Evolutionary conservation across 2,329 filamentous ascomycete genomes (phyloP).

Genomic region (Parastagonospora nodorum): DNA sequence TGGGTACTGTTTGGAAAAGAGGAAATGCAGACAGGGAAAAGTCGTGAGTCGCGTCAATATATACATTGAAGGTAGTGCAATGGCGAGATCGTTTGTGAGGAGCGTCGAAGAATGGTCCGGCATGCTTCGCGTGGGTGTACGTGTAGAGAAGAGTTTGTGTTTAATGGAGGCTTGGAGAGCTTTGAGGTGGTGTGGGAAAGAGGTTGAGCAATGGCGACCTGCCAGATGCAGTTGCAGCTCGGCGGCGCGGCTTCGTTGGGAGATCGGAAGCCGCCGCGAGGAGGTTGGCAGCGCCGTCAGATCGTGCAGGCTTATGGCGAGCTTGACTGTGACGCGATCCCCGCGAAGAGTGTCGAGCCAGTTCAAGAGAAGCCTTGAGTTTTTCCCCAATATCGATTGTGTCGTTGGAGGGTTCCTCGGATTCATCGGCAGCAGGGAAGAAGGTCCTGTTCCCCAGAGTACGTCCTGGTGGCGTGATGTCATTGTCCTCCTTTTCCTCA

Average conservation of each 20-base stretch:
- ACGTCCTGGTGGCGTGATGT: constrained; percentile 36
- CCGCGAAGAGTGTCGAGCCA: constrained; percentile 32
- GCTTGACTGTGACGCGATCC: constrained; percentile 15
- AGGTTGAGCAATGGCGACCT: constrained; percentile 36
- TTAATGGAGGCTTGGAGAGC: constrained; percentile 10
- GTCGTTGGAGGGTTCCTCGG: constrained; percentile 8
- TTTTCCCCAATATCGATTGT: constrained; percentile 22
- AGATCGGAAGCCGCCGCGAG: constrained; percentile 19
- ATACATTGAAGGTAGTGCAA: constrained; percentile 8
- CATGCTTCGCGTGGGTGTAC: neutral
- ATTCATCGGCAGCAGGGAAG: constrained; percentile 34
- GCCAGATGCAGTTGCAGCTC: constrained; percentile 35
- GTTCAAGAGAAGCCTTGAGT: constrained; percentile 31
- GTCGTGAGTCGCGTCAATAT: constrained; percentile 20
- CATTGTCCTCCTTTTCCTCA: constrained; percentile 36
- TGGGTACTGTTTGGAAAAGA: no score
- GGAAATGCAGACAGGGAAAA: neutral
- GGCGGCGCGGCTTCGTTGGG: constrained; percentile 19
- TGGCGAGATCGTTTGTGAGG: constrained; percentile 4
- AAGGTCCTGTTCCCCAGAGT: constrained; percentile 31
- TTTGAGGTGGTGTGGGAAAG: constrained; percentile 39
- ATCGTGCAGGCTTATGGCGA: constrained; percentile 40
- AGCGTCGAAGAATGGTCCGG: constrained; percentile 5
- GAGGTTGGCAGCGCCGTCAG: constrained; percentile 40
- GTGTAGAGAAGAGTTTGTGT: constrained; percentile 1